A percentile compares a stretch with the other conserved stretches of the same genome.
These are phyloP conservation scores for Terana coerulea DNA, from an alignment of 768 basidiomycete species.

Conservation along the genomic window DNA sequence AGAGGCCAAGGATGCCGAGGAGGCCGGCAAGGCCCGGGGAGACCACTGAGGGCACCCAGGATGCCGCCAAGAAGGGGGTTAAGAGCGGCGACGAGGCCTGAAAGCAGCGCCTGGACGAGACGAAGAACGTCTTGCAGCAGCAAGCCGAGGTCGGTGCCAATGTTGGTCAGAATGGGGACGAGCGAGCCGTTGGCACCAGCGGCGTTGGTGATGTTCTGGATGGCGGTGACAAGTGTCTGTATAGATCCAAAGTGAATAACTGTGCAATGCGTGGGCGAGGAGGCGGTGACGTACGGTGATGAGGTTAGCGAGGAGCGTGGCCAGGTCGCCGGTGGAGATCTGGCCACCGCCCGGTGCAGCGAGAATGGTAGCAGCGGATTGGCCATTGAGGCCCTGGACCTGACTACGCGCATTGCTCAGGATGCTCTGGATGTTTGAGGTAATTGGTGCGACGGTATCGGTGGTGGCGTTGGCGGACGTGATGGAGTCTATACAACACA, in stretches of 20 bases:
- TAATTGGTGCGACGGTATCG: conserved; percentile 17
- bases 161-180: conserved; percentile 15
- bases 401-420: conserved; percentile 20
- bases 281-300: conserved; percentile 17
- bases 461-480: conserved; percentile 22
- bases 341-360: conserved; percentile 18
- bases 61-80: conserved; percentile 19
- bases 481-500: conserved; percentile 20
- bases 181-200: conserved; percentile 14
- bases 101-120: conserved; percentile 20
- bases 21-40: conserved; percentile 20
- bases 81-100: conserved; percentile 21
- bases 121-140: conserved; percentile 20
- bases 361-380: conserved; percentile 21
- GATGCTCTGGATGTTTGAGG: conserved; percentile 21
- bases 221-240: conserved; percentile 22
- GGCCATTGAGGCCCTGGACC: conserved; percentile 26
- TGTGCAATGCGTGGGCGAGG: background rate
- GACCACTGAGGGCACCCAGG: conserved; percentile 17
- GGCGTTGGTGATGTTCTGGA: conserved; percentile 19
- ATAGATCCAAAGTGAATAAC: conserved; percentile 22
- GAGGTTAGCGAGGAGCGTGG: conserved; percentile 19
- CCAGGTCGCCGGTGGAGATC: conserved; percentile 25
- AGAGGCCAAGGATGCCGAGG: conserved; percentile 22
- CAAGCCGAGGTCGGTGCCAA: conserved; percentile 21